Conservation (phyloP, 2,329 filamentous ascomycete genomes). For the Blumeriella jaapii region DNA sequence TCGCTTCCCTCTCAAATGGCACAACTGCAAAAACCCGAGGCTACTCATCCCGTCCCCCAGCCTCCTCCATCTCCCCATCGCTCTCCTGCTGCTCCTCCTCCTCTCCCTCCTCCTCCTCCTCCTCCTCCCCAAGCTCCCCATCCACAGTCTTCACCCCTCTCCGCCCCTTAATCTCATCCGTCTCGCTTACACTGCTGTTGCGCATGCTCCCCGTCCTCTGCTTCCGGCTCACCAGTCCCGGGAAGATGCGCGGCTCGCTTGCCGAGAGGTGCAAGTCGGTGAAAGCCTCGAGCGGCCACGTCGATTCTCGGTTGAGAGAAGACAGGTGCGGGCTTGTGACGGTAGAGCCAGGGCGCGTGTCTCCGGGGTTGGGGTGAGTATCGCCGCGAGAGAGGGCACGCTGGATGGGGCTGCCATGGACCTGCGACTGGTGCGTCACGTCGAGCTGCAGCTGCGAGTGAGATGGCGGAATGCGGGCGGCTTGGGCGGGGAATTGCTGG, state of each 20-base stretch:
- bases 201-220: conserved; percentile 21
- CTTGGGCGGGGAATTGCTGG: conserved; percentile 25
- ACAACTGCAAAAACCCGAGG: too few relatives aligned
- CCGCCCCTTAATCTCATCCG: conserved; percentile 12
- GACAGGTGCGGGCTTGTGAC: conserved; percentile 14
- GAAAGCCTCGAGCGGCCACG: conserved; percentile 30
- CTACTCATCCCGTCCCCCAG: conserved; percentile 1
- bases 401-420: conserved; percentile 10
- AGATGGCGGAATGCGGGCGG: conserved; percentile 23
- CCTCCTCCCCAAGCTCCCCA: conserved; percentile 7
- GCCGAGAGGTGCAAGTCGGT: conserved; percentile 40
- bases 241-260: conserved; percentile 59
- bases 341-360: too few relatives aligned
- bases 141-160: conserved; percentile 1
- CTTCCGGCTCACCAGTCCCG: conserved; percentile 47
- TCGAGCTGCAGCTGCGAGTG: conserved; percentile 20
- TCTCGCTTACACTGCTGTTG: conserved; percentile 22
- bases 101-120: conserved; percentile 4
- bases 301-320: conserved; percentile 26
- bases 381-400: conserved; percentile 5
- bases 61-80: conserved; percentile 12
- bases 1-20: too few relatives aligned
- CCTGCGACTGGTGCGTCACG: conserved; percentile 7
- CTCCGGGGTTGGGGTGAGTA: conserved; percentile 11
- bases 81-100: too few relatives aligned